A percentile compares a stretch with the other conserved stretches of the same genome.
Conservation (phyloP, 2,329 filamentous ascomycete species). For the Diaporthe citri region DNA sequence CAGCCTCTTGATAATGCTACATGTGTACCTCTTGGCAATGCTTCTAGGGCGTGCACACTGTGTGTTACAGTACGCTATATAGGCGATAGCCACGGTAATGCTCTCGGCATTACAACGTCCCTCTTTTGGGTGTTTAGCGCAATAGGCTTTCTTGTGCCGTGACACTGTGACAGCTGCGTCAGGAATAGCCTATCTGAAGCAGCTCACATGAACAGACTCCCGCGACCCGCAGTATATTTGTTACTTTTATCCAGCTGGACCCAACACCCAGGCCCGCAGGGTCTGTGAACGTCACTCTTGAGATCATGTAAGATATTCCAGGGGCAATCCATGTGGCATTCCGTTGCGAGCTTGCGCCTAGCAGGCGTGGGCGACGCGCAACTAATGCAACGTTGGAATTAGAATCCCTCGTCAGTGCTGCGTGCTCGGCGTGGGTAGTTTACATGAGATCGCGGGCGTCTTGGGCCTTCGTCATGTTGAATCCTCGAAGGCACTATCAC, state of each 20-base stretch:
- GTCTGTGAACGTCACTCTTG: not conserved
- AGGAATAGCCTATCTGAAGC: conserved; percentile 12
- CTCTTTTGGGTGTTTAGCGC: no score
- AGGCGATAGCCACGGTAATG: no score
- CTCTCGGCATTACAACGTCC: no score
- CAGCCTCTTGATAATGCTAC: not conserved
- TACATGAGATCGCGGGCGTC: not conserved
- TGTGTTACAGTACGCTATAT: no score
- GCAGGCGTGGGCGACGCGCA: conserved; percentile 1
- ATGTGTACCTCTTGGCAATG: conserved; percentile 11
- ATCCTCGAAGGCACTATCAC: not conserved
- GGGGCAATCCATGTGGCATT: not conserved
- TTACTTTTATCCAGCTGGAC: not conserved
- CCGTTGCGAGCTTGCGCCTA: not conserved
- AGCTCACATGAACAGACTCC: not conserved
- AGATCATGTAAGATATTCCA: not conserved
- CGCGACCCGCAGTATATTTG: not conserved
- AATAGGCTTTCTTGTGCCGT: no score
- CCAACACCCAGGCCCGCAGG: not conserved
- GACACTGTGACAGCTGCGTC: not conserved
- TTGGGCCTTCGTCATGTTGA: not conserved
- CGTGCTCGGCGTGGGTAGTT: not conserved
- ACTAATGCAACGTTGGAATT: not conserved
- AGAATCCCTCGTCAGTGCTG: not conserved
- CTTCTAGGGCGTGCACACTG: not conserved